These are phyloP conservation scores for Peronospora tabacina DNA, from an alignment of 352 stramenopile genomes.

Conservation along the genomic window DNA sequence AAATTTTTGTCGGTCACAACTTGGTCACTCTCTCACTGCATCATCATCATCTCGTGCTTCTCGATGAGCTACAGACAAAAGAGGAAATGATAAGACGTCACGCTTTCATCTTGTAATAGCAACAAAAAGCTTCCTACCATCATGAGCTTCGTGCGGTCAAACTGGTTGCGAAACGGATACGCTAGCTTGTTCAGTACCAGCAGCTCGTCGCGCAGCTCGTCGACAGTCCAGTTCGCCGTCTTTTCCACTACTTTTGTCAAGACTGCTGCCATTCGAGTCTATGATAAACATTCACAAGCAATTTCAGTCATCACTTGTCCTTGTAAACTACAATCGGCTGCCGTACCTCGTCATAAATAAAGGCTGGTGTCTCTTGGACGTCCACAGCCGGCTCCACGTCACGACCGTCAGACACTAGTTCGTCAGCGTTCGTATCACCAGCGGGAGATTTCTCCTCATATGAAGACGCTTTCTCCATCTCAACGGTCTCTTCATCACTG, in stretches of 20 bases:
- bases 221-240: constrained; percentile 57
- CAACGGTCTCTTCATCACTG: constrained; percentile 20
- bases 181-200: constrained; percentile 63
- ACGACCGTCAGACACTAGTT: constrained; percentile 14
- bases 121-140: constrained; percentile 26
- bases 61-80: constrained; percentile 18
- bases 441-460: constrained; percentile 6
- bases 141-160: constrained; percentile 62
- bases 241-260: constrained; percentile 52
- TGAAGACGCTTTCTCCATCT: constrained; percentile 4
- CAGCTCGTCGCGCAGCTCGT: constrained; percentile 64
- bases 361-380: constrained; percentile 30
- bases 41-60: constrained; percentile 16
- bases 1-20: no score
- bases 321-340: not conserved
- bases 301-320: not conserved
- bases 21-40: constrained; percentile 17
- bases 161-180: constrained; percentile 51
- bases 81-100: no score
- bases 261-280: constrained; percentile 47
- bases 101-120: not conserved
- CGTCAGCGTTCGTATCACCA: constrained; percentile 5
- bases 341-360: constrained; percentile 83
- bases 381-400: constrained; percentile 17
- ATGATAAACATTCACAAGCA: constrained; percentile 1